Conservation (phyloP, 306 rosid species). For the Fragaria nilgerrensis region DNA sequence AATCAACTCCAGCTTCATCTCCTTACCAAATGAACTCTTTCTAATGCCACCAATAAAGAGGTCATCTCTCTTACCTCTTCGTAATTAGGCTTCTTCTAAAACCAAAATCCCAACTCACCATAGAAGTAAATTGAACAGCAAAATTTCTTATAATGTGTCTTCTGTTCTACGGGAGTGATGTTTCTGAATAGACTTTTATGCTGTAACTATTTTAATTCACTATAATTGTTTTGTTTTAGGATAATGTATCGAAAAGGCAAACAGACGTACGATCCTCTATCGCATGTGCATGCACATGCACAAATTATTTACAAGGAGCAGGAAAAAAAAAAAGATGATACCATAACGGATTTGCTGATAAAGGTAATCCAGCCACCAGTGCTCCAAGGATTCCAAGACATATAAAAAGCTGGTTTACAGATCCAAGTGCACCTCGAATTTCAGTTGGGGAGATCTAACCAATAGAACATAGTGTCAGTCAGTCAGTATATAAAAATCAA, state of each 20-base stretch:
- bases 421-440: slow-evolving; percentile 93
- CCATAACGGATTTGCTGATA: slow-evolving; percentile 82
- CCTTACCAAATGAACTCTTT: not conserved
- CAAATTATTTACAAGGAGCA: slow-evolving; percentile 15
- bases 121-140: not conserved
- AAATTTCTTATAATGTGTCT: not conserved
- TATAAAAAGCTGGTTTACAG: slow-evolving; percentile 85
- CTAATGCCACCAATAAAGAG: not conserved
- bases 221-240: not conserved
- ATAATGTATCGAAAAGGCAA: not conserved
- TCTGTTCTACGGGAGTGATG: not conserved
- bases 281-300: not conserved
- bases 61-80: not conserved
- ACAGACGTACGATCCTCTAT: not conserved
- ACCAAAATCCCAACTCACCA: not conserved
- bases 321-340: slow-evolving; percentile 18
- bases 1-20: not conserved
- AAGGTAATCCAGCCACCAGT: slow-evolving; percentile 83
- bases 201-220: not conserved
- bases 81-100: not conserved
- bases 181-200: not conserved
- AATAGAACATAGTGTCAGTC: slow-evolving; percentile 19
- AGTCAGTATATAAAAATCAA: not conserved
- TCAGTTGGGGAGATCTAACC: slow-evolving; percentile 92
- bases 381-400: slow-evolving; percentile 91